phyloP scores from a whole-genome alignment of 192 early-diverging fungal species.

The Geranomyces michiganensis region DNA sequence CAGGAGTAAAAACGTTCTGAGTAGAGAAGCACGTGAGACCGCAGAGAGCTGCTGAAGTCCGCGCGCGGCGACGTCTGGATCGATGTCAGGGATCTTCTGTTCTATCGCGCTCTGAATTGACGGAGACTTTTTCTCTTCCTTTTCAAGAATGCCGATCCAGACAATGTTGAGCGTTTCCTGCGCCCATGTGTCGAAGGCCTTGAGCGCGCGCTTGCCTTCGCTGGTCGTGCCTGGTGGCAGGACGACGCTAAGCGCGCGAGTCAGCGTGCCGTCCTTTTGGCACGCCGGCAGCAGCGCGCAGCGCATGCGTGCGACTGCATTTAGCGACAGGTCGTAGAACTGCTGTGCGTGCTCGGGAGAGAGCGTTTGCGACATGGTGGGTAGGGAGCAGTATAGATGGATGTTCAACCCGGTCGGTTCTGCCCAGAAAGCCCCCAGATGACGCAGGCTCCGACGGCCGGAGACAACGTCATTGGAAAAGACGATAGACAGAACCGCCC shows the following conservation, averaged over 20 bases:
- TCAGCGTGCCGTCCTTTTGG: background rate
- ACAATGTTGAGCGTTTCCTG: conserved; percentile 18
- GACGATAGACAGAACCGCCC: too few species aligned
- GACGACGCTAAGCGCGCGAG: background rate
- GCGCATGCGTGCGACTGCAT: conserved; percentile 7
- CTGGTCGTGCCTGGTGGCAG: background rate
- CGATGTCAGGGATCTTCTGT: background rate
- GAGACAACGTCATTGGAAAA: too few species aligned
- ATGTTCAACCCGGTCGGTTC: too few species aligned
- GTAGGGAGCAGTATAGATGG: too few species aligned
- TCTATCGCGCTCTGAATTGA: background rate
- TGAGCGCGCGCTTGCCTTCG: conserved; percentile 4
- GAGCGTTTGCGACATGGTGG: conserved; percentile 1
- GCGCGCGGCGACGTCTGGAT: background rate
- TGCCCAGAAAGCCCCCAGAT: too few species aligned
- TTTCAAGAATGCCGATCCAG: conserved; percentile 23
- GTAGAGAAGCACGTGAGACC: background rate
- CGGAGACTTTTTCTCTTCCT: conserved; percentile 3
- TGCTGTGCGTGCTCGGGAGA: conserved; percentile 5
- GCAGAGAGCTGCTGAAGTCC: background rate
- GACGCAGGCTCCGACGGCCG: too few species aligned
- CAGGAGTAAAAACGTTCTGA: conserved; percentile 26
- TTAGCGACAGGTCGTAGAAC: conserved; percentile 1
- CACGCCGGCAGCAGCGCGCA: conserved; percentile 4
- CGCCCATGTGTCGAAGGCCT: conserved; percentile 28